Conservation (phyloP, 257 asterid genomes). For the Cynanchum wilfordii region DNA sequence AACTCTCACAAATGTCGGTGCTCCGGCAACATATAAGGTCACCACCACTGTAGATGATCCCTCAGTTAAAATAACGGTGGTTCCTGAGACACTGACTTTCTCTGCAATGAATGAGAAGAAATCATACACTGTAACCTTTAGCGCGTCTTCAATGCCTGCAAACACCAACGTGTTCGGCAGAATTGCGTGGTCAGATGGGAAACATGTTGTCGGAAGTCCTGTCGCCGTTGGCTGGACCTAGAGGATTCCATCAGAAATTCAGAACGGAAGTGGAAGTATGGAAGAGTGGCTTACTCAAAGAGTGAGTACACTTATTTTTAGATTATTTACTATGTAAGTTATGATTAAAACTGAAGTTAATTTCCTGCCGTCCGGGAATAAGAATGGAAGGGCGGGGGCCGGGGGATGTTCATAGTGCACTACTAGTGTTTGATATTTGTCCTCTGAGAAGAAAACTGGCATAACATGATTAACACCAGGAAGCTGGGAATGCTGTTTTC, state of each 20-base stretch:
- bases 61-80: constrained; percentile 52
- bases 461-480: neutral
- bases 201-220: constrained; percentile 75
- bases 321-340: neutral
- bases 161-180: constrained; percentile 56
- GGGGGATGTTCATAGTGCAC: neutral
- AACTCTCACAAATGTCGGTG: constrained; percentile 72
- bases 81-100: constrained; percentile 55
- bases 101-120: constrained; percentile 49
- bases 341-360: neutral
- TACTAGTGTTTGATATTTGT: constrained; percentile 2
- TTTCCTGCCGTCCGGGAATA: neutral
- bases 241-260: neutral
- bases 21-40: constrained; percentile 67
- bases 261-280: no score
- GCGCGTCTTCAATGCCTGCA: constrained; percentile 44
- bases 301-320: neutral
- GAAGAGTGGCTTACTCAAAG: constrained; percentile 15
- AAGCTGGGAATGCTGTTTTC: constrained; percentile 12
- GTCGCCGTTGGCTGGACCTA: constrained; percentile 70
- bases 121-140: constrained; percentile 60
- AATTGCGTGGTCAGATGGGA: constrained; percentile 89
- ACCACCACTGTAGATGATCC: constrained; percentile 29
- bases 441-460: constrained; percentile 6
- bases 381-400: neutral